Base-by-base conservation (phyloP, 2,329 filamentous ascomycete genomes). In the Fusarium algeriense region DNA sequence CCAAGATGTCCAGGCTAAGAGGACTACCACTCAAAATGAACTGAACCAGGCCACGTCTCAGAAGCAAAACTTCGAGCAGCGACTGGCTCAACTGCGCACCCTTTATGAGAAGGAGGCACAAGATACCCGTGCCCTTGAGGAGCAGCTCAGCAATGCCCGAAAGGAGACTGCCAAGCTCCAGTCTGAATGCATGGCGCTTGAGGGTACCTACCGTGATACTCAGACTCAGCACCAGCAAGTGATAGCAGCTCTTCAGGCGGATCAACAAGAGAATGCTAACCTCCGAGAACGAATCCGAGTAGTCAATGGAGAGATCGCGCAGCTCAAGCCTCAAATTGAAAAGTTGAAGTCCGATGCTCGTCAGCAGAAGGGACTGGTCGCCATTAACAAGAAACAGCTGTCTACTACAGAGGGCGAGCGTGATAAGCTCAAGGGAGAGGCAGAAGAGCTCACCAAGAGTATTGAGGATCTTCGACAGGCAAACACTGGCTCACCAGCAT, bases 371-470 rank as follows among this genome's bases (percentile, higher is more conserved):
- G 96, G 96, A 20, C 86, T 98, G 72, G 95, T 97, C 34, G 95
- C 96, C 45, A 99, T 99, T 83, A 98, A 98, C 84, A 98, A 97
- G 86, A 99, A 99, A 84, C 96, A 99, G 82, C 85, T 98, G 66
- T 89, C 92, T 38, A 98, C 95, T 2, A 93, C 92, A 62, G 96
- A 99, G 81, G 89, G 89, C 50, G 95, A 98, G 80, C 89, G 93
- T 35, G 95, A 98, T 67, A 95, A 93, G 84, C 85, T 97, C 41
- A 95, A 94, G 83, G 84, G 85, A 3, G 95, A 98, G 80, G 91
- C 92, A 46, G 91, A 91, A 64, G 90, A 89, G 55, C 87, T 91
- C 70, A 87, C 83, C 79, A 91, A 86, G 85, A 89, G 84, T 76
- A 89, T 84, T 74, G 89, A 89, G 77, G 91, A 90, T 66, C 81